Base-by-base conservation (phyloP, 805 yeast species). In the Candida wancherniae region DNA sequence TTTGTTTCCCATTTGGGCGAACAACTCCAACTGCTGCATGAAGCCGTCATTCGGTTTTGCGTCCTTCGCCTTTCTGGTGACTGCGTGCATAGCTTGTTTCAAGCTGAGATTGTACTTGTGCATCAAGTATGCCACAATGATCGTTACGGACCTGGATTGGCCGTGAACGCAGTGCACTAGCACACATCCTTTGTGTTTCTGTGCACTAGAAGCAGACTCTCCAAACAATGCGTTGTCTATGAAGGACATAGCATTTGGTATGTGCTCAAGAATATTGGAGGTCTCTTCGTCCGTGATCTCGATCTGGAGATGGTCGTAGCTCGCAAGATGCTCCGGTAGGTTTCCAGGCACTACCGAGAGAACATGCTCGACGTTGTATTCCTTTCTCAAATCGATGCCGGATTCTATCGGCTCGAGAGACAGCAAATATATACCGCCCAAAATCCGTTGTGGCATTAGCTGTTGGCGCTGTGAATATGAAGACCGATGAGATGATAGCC, bases 371-470 rank as follows among this genome's bases (percentile, higher is more conserved):
- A 92, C 78, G 7, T 73, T 71, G 43, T 69, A 58, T 14, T 72
- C 64, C 14, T 63, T 61, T 18, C 56, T 58, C 24, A 84, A 56
- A 24, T 81, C 76, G 9, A 66, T 56, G 6, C 27, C 27, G 7
- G 26, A 31, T 10, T 70, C 59, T 14, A 87, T 58, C 0, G 95
- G 83, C 29, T 72, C 74, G 13, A 80, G 62, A 1, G 92, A 75
- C 4, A 95, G 87, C 10, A 90, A 56, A 57, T 77, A 84, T 2
- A 90, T 69, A 6, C 80, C 79, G 15, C 94, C 94, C n/a, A 84
- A 56, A n/a, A 87, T 70, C 47, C 94, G n/a, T n/a, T n/a, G n/a
- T n/a, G n/a, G n/a, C n/a, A n/a, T n/a, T n/a, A n/a, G n/a, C n/a
- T n/a, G n/a, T n/a, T n/a, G n/a, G n/a, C n/a, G n/a, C n/a, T n/a